phyloP scores from a whole-genome alignment of 2,329 filamentous ascomycete species.

The Orbilia blumenaviensis region DNA sequence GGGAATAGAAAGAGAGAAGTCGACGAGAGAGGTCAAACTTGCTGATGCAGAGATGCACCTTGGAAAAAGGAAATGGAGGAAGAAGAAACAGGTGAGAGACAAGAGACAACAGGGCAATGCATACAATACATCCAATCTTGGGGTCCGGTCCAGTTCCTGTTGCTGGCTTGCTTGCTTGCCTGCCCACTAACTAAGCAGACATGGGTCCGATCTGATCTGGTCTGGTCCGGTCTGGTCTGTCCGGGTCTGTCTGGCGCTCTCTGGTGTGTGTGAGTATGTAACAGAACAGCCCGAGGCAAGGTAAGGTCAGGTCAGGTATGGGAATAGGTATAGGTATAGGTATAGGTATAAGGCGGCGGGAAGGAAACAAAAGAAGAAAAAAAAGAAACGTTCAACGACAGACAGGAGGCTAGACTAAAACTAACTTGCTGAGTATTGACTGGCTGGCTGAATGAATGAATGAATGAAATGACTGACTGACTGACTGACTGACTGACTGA shows the following conservation, averaged over 20 bases:
- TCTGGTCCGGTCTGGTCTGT: background rate
- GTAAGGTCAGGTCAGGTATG: too few relatives aligned
- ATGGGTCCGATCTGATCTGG: slow-evolving; percentile 21
- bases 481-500: too few relatives aligned
- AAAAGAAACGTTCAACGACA: too few relatives aligned
- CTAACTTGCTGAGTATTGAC: too few relatives aligned
- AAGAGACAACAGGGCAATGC: slow-evolving; percentile 55
- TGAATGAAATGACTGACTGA: too few relatives aligned
- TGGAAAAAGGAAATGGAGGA: slow-evolving; percentile 48
- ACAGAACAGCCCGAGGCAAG: slow-evolving; percentile 40
- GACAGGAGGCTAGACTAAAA: slow-evolving; percentile 52
- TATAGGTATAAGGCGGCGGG: slow-evolving; percentile 51
- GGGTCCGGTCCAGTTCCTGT: slow-evolving; percentile 44
- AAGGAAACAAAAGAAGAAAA: slow-evolving; percentile 18
- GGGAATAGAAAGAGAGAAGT: too few relatives aligned
- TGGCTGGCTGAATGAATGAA: too few relatives aligned
- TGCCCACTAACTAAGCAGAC: slow-evolving; percentile 48
- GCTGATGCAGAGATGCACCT: background rate
- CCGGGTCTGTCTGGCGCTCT: background rate
- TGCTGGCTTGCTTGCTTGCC: slow-evolving; percentile 35
- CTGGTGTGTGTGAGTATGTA: slow-evolving; percentile 47
- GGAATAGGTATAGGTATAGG: too few relatives aligned
- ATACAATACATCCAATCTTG: slow-evolving; percentile 52
- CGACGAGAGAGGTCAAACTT: slow-evolving; percentile 24
- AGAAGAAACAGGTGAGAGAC: slow-evolving; percentile 50